These are phyloP conservation scores for Podospora conica DNA, from an alignment of 495 filamentous ascomycete genomes.

Conservation along the genomic window DNA sequence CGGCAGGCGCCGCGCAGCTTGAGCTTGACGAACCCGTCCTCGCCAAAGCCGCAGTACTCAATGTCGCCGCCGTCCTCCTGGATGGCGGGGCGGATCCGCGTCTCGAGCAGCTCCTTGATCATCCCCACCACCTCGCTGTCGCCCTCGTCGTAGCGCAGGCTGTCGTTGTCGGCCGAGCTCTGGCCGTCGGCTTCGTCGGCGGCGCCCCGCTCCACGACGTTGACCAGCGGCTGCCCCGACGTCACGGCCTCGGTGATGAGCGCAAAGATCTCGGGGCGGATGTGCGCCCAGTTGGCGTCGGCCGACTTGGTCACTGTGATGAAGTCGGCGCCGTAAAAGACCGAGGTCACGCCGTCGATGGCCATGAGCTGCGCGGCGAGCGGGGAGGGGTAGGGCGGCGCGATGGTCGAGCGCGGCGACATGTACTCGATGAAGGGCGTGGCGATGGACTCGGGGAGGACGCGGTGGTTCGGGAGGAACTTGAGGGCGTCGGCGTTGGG, in stretches of 20 bases:
- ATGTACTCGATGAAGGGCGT: constrained; percentile 87
- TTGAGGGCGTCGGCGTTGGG: constrained; percentile 91
- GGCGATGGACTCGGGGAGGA: constrained; percentile 66
- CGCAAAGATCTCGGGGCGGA: constrained; percentile 92
- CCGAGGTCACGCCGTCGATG: constrained; percentile 82
- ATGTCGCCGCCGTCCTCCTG: constrained; percentile 98
- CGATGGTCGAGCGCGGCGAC: constrained; percentile 76
- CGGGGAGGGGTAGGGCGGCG: constrained; percentile 87
- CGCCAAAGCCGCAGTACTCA: constrained; percentile 84
- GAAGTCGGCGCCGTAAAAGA: constrained; percentile 95
- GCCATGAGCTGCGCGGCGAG: constrained; percentile 83
- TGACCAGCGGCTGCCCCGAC: constrained; percentile 74
- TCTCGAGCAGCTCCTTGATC: constrained; percentile 99
- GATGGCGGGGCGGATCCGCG: constrained; percentile 86
- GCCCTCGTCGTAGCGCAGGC: constrained; percentile 70
- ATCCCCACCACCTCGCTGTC: constrained; percentile 92
- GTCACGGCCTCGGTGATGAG: constrained; percentile 88
- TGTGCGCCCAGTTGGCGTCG: constrained; percentile 85
- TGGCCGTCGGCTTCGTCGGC: constrained; percentile 24
- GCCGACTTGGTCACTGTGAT: constrained; percentile 91
- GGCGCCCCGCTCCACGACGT: constrained; percentile 54
- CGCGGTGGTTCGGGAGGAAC: constrained; percentile 80
- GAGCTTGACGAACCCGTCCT: constrained; percentile 74
- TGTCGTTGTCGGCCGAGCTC: constrained; percentile 52
- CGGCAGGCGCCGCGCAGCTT: constrained; percentile 90